Evolutionary conservation across 768 basidiomycete species (phyloP).

Genomic region (Amanita muscaria): DNA sequence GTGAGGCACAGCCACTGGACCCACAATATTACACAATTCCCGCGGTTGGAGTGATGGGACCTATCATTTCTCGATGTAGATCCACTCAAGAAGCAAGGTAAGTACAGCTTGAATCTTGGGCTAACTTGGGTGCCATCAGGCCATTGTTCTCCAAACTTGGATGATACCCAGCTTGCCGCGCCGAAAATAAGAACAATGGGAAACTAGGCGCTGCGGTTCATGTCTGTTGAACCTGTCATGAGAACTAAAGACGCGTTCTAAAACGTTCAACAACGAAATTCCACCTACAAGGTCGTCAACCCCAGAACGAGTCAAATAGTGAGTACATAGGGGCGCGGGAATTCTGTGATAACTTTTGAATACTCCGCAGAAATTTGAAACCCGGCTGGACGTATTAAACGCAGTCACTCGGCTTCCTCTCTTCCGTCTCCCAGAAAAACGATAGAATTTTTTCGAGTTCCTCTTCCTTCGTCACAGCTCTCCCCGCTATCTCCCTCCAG

Average conservation of each 20-base stretch:
- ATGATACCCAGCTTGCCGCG: too few relatives aligned
- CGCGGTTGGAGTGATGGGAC: slow-evolving; percentile 3
- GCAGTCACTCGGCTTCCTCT: slow-evolving; percentile 10
- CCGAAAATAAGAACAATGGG: slow-evolving; percentile 4
- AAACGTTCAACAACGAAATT: not conserved
- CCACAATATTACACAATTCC: slow-evolving; percentile 17
- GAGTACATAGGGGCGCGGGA: slow-evolving; percentile 26
- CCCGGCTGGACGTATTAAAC: slow-evolving; percentile 14
- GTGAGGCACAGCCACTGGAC: slow-evolving; percentile 18
- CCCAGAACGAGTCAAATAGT: slow-evolving; percentile 3
- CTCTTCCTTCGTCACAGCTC: slow-evolving; percentile 11
- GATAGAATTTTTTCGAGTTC: slow-evolving; percentile 10
- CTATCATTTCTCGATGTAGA: slow-evolving; percentile 2
- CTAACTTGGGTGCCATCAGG: slow-evolving; percentile 6
- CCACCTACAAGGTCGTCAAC: not conserved
- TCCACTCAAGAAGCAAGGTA: slow-evolving; percentile 2
- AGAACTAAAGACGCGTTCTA: not conserved
- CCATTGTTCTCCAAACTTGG: slow-evolving; percentile 25
- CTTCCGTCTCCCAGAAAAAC: slow-evolving; percentile 14
- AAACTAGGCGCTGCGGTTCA: not conserved
- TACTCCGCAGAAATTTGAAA: slow-evolving; percentile 32
- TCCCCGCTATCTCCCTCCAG: slow-evolving; percentile 26
- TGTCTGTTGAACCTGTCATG: slow-evolving; percentile 1
- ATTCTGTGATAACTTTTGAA: slow-evolving; percentile 19
- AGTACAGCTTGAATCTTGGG: not conserved